phyloP scores from a whole-genome alignment of 257 asterid species.

The Voacanga thouarsii region DNA sequence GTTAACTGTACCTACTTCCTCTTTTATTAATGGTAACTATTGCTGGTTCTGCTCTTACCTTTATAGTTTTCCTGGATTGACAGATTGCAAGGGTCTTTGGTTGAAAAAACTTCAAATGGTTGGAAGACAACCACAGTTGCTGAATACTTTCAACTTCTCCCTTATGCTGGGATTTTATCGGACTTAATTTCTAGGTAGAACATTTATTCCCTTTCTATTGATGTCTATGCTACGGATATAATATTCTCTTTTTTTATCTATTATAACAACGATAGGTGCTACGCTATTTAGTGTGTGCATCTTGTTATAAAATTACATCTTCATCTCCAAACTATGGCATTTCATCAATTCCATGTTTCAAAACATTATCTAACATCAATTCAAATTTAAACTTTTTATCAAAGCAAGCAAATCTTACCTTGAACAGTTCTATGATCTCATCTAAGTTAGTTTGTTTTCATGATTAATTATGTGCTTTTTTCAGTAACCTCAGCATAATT shows the following conservation, averaged over 20 bases:
- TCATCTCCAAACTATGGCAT: no score
- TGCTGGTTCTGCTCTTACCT: not conserved
- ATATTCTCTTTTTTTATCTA: not conserved
- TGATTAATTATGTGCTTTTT: no score
- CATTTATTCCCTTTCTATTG: not conserved
- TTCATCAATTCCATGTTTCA: no score
- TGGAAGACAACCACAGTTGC: constrained; percentile 27
- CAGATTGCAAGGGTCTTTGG: constrained; percentile 37
- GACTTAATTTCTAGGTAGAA: constrained; percentile 33
- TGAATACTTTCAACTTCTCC: constrained; percentile 30
- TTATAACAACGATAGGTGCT: not conserved
- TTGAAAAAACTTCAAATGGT: constrained; percentile 16
- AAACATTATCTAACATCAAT: no score
- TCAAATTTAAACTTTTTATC: no score
- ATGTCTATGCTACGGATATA: not conserved
- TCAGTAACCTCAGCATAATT: no score
- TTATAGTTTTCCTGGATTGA: not conserved
- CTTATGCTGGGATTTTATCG: constrained; percentile 28
- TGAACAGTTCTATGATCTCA: not conserved
- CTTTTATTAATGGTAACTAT: not conserved
- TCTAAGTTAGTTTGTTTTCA: not conserved
- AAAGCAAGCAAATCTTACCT: not conserved
- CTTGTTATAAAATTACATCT: no score
- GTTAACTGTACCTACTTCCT: not conserved
- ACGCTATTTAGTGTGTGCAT: not conserved